phyloP scores from a whole-genome alignment of 768 basidiomycete species.

The Boletus subparvulus region DNA sequence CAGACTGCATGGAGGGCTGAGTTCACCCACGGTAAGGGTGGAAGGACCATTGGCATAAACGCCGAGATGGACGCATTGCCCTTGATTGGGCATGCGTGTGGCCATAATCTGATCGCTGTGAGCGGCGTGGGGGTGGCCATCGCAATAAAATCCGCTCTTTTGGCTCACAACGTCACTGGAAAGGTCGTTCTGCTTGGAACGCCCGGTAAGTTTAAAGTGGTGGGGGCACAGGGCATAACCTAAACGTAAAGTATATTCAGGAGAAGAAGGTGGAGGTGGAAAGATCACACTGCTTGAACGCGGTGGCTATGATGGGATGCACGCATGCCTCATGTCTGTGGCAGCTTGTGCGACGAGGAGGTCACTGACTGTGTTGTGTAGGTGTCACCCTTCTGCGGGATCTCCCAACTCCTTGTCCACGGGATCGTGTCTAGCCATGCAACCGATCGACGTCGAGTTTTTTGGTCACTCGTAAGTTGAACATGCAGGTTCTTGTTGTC shows the following conservation, averaged over 20 bases:
- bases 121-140: constrained; percentile 74
- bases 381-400: constrained; percentile 75
- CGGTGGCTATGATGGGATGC: constrained; percentile 80
- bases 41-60: constrained; percentile 73
- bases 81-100: constrained; percentile 65
- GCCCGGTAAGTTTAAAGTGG: constrained; percentile 47
- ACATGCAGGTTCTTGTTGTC: not conserved
- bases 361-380: constrained; percentile 29
- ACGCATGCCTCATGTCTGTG: constrained; percentile 71
- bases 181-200: constrained; percentile 76
- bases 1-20: constrained; percentile 79
- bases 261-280: constrained; percentile 77
- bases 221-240: not conserved
- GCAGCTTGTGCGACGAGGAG: constrained; percentile 6
- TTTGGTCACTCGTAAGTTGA: constrained; percentile 65
- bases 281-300: constrained; percentile 72
- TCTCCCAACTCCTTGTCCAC: constrained; percentile 48
- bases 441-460: constrained; percentile 66
- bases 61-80: constrained; percentile 71
- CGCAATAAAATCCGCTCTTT: constrained; percentile 67
- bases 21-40: constrained; percentile 56
- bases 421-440: constrained; percentile 61
- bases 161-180: constrained; percentile 60
- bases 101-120: constrained; percentile 82
- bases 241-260: constrained; percentile 36